These are phyloP conservation scores for Amylocarpus encephaloides DNA, from an alignment of 2,329 filamentous ascomycete genomes.

Conservation along the genomic window DNA sequence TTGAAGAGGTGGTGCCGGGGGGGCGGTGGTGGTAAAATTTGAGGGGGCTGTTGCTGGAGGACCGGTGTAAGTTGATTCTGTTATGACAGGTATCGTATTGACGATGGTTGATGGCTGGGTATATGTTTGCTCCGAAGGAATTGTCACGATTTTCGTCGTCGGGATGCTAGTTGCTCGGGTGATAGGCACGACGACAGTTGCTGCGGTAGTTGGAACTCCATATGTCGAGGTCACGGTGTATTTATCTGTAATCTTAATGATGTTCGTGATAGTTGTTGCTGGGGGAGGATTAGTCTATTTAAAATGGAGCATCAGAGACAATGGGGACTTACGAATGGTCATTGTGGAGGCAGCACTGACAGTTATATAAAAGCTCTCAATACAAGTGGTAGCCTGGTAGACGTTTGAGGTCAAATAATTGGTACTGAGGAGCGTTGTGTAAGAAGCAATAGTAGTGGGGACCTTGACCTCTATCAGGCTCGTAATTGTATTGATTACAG, in stretches of 20 bases:
- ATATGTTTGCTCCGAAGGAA: constrained; percentile 21
- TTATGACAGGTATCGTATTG: constrained; percentile 9
- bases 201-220: constrained; percentile 21
- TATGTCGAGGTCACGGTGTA: constrained; percentile 22
- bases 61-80: constrained; percentile 6
- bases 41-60: constrained; percentile 1
- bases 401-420: constrained; percentile 30
- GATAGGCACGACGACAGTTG: constrained; percentile 20
- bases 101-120: constrained; percentile 11
- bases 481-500: constrained; percentile 28
- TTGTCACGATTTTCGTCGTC: constrained; percentile 20
- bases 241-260: constrained; percentile 35
- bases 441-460: constrained; percentile 28
- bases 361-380: constrained; percentile 35
- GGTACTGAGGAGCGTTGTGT: constrained; percentile 34
- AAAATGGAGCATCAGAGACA: not conserved
- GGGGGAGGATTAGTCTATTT: not conserved
- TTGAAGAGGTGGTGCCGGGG: constrained; percentile 18
- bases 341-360: constrained; percentile 39
- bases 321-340: constrained; percentile 27
- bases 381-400: constrained; percentile 36
- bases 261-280: constrained; percentile 39
- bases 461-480: constrained; percentile 21
- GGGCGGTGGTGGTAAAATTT: not conserved
- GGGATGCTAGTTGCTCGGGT: constrained; percentile 20